Evolutionary conservation across 208 protist species (phyloP).

Genomic region (Phytomonas francai): DNA sequence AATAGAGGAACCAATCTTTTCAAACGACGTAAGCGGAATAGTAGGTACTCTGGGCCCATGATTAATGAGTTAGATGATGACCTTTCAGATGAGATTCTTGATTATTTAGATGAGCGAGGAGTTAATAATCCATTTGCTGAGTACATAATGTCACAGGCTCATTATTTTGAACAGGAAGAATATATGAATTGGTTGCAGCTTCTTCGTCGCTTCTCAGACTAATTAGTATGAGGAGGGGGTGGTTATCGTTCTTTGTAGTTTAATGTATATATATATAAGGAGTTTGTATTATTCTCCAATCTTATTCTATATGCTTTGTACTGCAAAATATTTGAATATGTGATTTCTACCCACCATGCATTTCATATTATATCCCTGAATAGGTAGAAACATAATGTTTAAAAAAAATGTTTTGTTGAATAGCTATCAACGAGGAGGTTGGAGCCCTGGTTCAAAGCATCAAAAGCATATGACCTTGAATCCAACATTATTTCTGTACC

Average conservation of each 20-base stretch:
- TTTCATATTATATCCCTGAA: neutral
- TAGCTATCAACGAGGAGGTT: conserved; percentile 78
- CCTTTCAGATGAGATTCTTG: conserved; percentile 78
- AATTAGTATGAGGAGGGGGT: neutral
- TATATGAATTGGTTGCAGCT: conserved; percentile 76
- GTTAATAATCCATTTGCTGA: conserved; percentile 85
- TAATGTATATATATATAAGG: conserved; percentile 5
- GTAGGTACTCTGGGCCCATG: conserved; percentile 67
- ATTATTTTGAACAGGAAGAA: conserved; percentile 78
- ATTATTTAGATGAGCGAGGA: conserved; percentile 82
- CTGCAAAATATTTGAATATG: neutral
- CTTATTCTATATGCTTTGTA: neutral
- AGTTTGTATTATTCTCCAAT: neutral
- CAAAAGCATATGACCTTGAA: conserved; percentile 87
- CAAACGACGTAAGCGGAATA: conserved; percentile 20
- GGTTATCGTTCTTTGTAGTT: conserved; percentile 17
- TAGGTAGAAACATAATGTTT: conserved; percentile 2
- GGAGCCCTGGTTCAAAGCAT: conserved; percentile 79
- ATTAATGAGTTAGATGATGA: conserved; percentile 82
- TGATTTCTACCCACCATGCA: conserved; percentile 1
- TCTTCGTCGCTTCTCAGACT: conserved; percentile 59
- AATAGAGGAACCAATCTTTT: conserved; percentile 4
- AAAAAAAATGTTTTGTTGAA: neutral
- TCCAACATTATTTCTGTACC: conserved; percentile 72
- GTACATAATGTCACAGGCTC: conserved; percentile 75